Conservation (phyloP, 768 basidiomycete species). For the Lactarius deliciosus region DNA sequence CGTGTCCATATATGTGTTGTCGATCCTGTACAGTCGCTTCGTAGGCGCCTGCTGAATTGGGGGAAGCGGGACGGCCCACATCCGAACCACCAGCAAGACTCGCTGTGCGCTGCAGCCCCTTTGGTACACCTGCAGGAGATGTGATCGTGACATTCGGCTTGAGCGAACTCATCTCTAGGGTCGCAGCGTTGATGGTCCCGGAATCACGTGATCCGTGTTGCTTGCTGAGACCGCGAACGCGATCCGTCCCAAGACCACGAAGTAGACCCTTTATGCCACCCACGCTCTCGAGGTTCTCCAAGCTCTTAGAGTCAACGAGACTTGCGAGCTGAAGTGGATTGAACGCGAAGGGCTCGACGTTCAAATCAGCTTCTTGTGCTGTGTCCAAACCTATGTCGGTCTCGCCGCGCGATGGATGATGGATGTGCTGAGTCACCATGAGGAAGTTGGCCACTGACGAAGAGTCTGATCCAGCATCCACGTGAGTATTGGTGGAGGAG, state of each 20-base stretch:
- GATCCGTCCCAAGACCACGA: constrained; percentile 69
- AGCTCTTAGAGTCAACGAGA: constrained; percentile 85
- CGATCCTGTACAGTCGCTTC: constrained; percentile 44
- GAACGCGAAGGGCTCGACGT: constrained; percentile 72
- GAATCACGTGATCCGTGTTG: constrained; percentile 9
- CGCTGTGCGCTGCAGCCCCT: no score
- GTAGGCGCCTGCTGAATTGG: not conserved
- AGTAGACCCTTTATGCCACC: constrained; percentile 75
- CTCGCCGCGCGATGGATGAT: constrained; percentile 4
- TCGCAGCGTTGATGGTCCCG: no score
- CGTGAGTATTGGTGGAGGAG: constrained; percentile 41
- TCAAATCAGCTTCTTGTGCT: constrained; percentile 29
- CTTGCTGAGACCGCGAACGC: constrained; percentile 44
- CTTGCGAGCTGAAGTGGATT: constrained; percentile 71
- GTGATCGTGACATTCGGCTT: no score
- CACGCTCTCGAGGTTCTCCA: constrained; percentile 62
- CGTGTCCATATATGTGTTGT: constrained; percentile 50
- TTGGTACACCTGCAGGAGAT: no score
- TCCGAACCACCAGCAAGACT: not conserved
- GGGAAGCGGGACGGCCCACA: not conserved
- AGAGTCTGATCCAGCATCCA: constrained; percentile 41
- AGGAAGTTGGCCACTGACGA: constrained; percentile 32
- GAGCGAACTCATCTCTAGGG: no score
- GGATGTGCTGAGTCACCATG: constrained; percentile 12
- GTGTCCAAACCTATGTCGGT: no score